A percentile compares a stretch with the other conserved stretches of the same genome.
These are phyloP conservation scores for Chlamydomonas asymmetrica DNA, from an alignment of 139 green algal species.

Conservation along the genomic window DNA sequence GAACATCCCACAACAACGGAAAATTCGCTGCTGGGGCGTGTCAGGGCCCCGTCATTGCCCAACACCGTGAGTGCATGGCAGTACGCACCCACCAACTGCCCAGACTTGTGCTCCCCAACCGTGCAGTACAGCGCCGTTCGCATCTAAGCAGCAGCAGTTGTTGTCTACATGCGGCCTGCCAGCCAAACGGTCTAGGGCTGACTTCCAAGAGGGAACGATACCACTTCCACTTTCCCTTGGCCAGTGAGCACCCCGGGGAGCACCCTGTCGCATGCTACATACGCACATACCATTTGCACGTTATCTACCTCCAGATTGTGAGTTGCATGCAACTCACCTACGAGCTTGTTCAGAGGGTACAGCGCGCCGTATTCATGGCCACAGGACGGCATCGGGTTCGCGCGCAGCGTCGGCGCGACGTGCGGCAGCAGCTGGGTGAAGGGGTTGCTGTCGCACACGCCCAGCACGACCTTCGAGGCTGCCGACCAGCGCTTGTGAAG, in stretches of 20 bases:
- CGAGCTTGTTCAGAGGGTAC: conserved; percentile 7
- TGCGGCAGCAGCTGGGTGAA: conserved; percentile 6
- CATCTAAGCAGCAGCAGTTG: background rate
- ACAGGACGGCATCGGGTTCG: conserved; percentile 1
- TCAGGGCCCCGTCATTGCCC: no score
- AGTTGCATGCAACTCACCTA: no score
- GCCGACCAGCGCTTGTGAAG: background rate
- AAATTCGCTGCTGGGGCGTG: no score
- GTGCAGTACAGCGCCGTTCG: no score
- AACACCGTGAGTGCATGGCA: no score
- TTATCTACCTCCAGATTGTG: conserved; percentile 15
- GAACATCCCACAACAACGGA: no score
- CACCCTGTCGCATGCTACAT: no score
- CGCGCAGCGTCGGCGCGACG: background rate
- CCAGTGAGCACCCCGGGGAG: background rate
- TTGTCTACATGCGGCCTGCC: background rate
- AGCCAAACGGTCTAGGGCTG: background rate
- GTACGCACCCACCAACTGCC: no score
- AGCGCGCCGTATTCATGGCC: conserved; percentile 6
- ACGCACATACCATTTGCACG: conserved; percentile 6
- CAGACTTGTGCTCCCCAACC: background rate
- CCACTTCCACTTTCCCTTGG: background rate
- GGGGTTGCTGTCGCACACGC: conserved; percentile 16
- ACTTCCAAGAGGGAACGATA: background rate
- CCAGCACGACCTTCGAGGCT: background rate